Conservation (phyloP, 768 basidiomycete genomes). For the Kwoniella europaea region DNA sequence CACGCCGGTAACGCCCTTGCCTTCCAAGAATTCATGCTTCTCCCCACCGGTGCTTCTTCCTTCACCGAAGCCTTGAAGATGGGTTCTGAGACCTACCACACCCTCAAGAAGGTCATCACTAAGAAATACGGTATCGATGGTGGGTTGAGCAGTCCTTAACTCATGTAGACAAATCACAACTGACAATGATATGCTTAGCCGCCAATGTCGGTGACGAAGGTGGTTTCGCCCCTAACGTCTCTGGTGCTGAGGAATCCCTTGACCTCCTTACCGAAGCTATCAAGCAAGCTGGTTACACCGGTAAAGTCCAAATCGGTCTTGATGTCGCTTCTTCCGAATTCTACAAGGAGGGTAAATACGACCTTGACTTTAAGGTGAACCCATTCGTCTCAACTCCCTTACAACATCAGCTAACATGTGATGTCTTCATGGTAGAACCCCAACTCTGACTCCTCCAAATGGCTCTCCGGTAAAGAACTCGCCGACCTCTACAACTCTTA, state of each 20-base stretch:
- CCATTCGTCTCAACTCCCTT: neutral
- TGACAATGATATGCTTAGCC: slow-evolving; percentile 62
- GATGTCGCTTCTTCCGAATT: slow-evolving; percentile 99
- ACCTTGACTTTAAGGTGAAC: slow-evolving; percentile 69
- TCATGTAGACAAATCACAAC: neutral
- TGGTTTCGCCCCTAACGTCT: slow-evolving; percentile 98
- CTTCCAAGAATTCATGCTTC: slow-evolving; percentile 99
- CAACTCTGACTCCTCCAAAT: slow-evolving; percentile 96
- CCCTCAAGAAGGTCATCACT: slow-evolving; percentile 97
- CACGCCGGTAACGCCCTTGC: slow-evolving; percentile 99
- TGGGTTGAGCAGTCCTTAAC: slow-evolving; percentile 58
- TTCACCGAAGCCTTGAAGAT: slow-evolving; percentile 98
- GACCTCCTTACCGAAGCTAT: slow-evolving; percentile 95
- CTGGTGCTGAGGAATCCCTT: slow-evolving; percentile 94
- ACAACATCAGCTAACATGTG: slow-evolving; percentile 1
- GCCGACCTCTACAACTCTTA: slow-evolving; percentile 87
- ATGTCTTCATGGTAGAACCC: slow-evolving; percentile 79
- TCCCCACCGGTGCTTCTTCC: slow-evolving; percentile 86
- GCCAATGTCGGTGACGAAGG: slow-evolving; percentile 99
- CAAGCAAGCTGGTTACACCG: slow-evolving; percentile 96
- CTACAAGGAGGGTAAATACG: slow-evolving; percentile 99
- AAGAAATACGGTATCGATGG: slow-evolving; percentile 99
- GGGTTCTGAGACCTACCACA: slow-evolving; percentile 97
- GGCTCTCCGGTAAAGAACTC: slow-evolving; percentile 89
- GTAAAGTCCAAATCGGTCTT: slow-evolving; percentile 97